phyloP scores from a whole-genome alignment of 1,284 basidiomycete genomes.

The Sporisorium exsertum region DNA sequence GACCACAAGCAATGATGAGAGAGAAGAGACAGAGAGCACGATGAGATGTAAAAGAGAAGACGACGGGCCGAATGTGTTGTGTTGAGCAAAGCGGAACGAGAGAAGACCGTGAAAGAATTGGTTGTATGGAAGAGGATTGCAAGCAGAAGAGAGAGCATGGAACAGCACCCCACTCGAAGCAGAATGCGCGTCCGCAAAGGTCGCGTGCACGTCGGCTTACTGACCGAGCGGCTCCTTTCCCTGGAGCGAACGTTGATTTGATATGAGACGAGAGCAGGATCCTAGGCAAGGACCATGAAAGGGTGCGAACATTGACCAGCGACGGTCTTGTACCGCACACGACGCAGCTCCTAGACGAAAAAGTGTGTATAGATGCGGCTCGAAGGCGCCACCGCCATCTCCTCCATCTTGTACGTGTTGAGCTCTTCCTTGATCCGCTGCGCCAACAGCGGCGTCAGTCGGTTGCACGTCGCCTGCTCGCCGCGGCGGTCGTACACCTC shows the following conservation, averaged over 20 bases:
- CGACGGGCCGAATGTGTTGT: neutral
- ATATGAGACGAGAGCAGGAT: conserved; percentile 8
- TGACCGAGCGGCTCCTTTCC: neutral
- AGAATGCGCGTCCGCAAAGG: neutral
- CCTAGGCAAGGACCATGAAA: neutral
- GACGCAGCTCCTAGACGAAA: conserved; percentile 51
- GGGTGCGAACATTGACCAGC: no score
- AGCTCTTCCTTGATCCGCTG: conserved; percentile 88
- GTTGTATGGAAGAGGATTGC: neutral
- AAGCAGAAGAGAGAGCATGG: neutral
- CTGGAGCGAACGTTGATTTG: neutral
- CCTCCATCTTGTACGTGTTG: conserved; percentile 95
- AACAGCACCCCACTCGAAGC: neutral
- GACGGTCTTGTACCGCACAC: neutral
- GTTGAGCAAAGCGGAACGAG: neutral
- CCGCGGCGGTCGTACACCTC: conserved; percentile 91
- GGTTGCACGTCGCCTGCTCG: conserved; percentile 96
- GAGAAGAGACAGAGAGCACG: neutral
- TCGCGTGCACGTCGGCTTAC: neutral
- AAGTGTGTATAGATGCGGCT: conserved; percentile 68
- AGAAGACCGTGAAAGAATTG: neutral
- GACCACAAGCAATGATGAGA: neutral
- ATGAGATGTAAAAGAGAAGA: neutral
- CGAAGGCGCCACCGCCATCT: conserved; percentile 87
- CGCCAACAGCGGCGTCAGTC: conserved; percentile 90